A percentile compares a stretch with the other conserved stretches of the same genome.
phyloP scores from a whole-genome alignment of 1,139 yeast genomes.

The Taphrina pruni region DNA sequence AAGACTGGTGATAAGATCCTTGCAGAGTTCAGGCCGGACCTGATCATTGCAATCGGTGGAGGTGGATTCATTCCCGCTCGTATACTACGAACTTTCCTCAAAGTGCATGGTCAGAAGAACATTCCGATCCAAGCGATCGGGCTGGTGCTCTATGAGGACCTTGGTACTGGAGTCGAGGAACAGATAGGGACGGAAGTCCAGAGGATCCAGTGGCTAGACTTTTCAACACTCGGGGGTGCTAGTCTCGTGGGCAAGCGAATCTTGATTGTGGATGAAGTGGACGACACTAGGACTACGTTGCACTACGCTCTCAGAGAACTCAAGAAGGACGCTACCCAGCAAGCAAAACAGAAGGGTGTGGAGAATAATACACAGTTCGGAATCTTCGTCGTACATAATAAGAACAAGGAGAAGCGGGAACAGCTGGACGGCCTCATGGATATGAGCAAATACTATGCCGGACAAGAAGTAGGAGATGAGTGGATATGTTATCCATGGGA shows the following conservation, averaged over 20 bases:
- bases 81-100: constrained; percentile 86
- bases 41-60: constrained; percentile 64
- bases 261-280: constrained; percentile 90
- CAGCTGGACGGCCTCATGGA: constrained; percentile 69
- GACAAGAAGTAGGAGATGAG: constrained; percentile 84
- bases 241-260: constrained; percentile 80
- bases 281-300: constrained; percentile 91
- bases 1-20: constrained; percentile 71
- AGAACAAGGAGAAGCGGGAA: constrained; percentile 85
- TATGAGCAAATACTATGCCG: constrained; percentile 76
- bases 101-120: constrained; percentile 83
- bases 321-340: constrained; percentile 75
- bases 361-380: constrained; percentile 73
- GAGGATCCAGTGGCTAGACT: constrained; percentile 96
- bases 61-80: constrained; percentile 98
- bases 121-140: constrained; percentile 94
- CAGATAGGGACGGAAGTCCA: constrained; percentile 79
- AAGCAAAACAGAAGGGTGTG: constrained; percentile 61
- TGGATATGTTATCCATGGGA: constrained; percentile 90
- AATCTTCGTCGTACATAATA: constrained; percentile 91
- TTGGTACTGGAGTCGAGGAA: constrained; percentile 55
- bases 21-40: constrained; percentile 64
- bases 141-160: constrained; percentile 82
- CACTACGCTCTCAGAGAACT: constrained; percentile 89
- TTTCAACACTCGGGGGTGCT: constrained; percentile 61